Percentiles rank a stretch among this genome's conserved stretches.
phyloP scores from a whole-genome alignment of 495 filamentous ascomycete species.

The Cercophora newfieldiana region DNA sequence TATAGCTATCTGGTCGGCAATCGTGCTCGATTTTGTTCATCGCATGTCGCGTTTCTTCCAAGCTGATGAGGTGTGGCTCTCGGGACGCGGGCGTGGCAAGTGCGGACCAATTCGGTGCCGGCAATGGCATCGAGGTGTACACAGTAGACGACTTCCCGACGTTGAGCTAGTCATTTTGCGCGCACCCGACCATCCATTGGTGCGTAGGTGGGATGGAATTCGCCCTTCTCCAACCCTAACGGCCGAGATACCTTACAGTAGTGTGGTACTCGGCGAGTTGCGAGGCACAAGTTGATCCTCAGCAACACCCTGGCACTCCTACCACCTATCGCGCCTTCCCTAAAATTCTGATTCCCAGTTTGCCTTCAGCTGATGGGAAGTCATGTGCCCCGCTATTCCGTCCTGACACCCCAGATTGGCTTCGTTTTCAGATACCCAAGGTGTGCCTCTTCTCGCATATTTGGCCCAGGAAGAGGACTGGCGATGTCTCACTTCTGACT shows the following conservation, averaged over 20 bases:
- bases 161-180: background rate
- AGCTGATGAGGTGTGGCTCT: background rate
- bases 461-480: background rate
- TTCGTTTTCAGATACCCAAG: background rate
- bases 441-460: background rate
- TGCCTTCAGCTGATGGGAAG: background rate
- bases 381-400: background rate
- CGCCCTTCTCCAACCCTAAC: slow-evolving; percentile 17
- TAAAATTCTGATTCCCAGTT: background rate
- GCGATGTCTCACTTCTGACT: background rate
- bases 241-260: slow-evolving; percentile 26
- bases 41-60: background rate
- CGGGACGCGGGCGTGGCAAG: too few relatives aligned
- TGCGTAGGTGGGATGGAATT: background rate
- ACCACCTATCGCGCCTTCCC: background rate
- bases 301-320: background rate
- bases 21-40: background rate
- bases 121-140: background rate
- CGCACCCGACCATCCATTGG: background rate
- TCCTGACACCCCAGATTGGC: background rate
- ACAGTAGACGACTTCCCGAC: background rate
- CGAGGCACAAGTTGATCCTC: background rate
- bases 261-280: background rate
- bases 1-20: background rate
- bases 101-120: background rate